A percentile compares a stretch with the other conserved stretches of the same genome.
phyloP scores from a whole-genome alignment of 140 eudicot genomes.

The Flaveria floridana region DNA sequence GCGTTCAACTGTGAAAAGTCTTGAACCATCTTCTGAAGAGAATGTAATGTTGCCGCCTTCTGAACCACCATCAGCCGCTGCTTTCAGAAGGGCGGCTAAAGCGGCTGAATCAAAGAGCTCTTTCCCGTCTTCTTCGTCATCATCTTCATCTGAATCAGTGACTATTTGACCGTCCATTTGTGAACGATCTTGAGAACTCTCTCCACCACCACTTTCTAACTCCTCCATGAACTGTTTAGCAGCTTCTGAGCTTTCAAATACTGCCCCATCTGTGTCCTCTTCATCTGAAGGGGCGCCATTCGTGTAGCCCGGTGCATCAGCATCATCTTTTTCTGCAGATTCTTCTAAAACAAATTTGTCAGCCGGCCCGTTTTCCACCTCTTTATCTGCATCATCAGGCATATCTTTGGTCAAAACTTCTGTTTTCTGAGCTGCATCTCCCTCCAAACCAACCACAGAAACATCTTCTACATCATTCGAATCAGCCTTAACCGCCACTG shows the following conservation, averaged over 20 bases:
- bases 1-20: conserved; percentile 90
- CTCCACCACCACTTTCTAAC: conserved; percentile 51
- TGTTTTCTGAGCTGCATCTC: conserved; percentile 7
- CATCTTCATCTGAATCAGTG: conserved; percentile 93
- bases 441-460: conserved; percentile 33
- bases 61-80: conserved; percentile 75
- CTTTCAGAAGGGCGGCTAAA: conserved; percentile 83
- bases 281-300: conserved; percentile 53
- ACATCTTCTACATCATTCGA: conserved; percentile 30
- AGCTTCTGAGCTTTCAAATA: conserved; percentile 68
- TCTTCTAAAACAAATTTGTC: conserved; percentile 29
- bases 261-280: conserved; percentile 51
- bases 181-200: conserved; percentile 52
- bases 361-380: conserved; percentile 32
- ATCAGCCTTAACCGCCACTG: conserved; percentile 14
- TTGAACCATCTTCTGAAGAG: conserved; percentile 83
- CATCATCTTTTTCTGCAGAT: conserved; percentile 31
- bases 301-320: conserved; percentile 40
- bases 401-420: conserved; percentile 23
- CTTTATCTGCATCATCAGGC: conserved; percentile 21
- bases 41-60: conserved; percentile 67
- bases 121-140: conserved; percentile 78
- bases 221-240: conserved; percentile 72
- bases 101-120: conserved; percentile 90
- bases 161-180: conserved; percentile 77